A percentile compares a stretch with the other conserved stretches of the same genome.
Conservation (phyloP, 306 rosid species). For the Rosa rugosa region DNA sequence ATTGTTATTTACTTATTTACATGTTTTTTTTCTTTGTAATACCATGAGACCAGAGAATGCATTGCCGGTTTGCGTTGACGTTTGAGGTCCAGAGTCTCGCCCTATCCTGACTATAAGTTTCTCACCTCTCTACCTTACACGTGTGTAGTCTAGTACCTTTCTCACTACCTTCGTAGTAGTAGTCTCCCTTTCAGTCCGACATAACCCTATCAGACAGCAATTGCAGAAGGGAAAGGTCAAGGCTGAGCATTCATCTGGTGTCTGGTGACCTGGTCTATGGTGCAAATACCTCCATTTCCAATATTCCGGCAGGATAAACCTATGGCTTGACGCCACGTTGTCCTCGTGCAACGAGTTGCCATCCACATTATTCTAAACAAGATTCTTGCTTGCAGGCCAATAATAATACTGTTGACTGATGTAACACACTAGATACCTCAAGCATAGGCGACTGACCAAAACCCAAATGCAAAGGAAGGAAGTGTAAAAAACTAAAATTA, state of each 20-base stretch:
- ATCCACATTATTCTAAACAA: not conserved
- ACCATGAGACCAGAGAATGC: not conserved
- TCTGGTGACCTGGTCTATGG: too few relatives aligned
- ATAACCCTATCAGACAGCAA: not conserved
- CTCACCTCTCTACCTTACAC: not conserved
- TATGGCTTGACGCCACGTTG: not conserved
- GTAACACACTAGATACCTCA: not conserved
- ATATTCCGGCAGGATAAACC: not conserved
- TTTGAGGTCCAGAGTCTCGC: not conserved
- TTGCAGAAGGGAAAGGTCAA: not conserved
- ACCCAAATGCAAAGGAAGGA: not conserved
- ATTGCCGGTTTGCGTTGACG: not conserved
- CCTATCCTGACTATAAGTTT: not conserved
- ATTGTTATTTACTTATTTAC: too few relatives aligned
- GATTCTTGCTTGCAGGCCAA: not conserved
- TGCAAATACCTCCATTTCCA: not conserved
- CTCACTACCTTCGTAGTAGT: not conserved
- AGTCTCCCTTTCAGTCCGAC: not conserved
- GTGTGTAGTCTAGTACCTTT: not conserved
- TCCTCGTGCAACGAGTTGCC: not conserved
- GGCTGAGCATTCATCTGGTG: too few relatives aligned
- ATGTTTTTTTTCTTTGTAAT: not conserved
- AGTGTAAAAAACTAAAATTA: too few relatives aligned
- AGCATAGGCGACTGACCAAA: not conserved
- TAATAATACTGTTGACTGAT: not conserved